Evolutionary conservation across 1,284 basidiomycete genomes (phyloP), one percentile per base, ranked within the genome.

Genomic region (Peniophora sp.): DNA sequence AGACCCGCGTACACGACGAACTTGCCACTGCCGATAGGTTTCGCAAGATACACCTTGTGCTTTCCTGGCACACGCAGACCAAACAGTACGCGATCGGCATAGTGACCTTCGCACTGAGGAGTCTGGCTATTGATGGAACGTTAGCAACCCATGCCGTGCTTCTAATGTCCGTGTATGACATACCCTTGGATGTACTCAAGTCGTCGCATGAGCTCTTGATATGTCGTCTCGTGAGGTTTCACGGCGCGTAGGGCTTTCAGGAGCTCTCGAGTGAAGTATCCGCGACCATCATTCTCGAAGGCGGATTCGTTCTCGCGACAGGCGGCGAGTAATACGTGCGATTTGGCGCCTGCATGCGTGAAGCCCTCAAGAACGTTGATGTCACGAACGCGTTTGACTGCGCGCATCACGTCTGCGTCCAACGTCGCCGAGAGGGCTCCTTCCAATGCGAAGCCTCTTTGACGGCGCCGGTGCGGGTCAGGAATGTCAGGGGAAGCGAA

Each of bases 121-220:
- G 5, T 6, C 20, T 41, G 39, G n/a, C n/a, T 41, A 23, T 3
- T 49, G 34, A 20, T 50, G 43, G 43, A 20, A 14, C 2, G 3
- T 15, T 24, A 10, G 3, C 39, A n/a, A n/a, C n/a, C 24, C 51
- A 50, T 14, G n/a, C 58, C 34, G 65, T 57, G 6, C 69, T 64
- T 6, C 61, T 36, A n/a, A 10, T 36, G 11, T 10, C 35, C n/a
- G 35, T n/a, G 35, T 36, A 10, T 17, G 39, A 22, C 20, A 8
- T 41, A 17, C n/a, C n/a, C 15, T n/a, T 22, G 5, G 20, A 41
- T 17, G 8, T 22, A n/a, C 8, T n/a, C 39, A 41, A 8, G 5
- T 41, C 8, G 39, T 5, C 15, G n/a, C n/a, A 41, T 41, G 39
- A 41, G 39, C n/a, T 41, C 39, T 22, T 41, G 5, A 15, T 22